Conservation (phyloP, 768 basidiomycete genomes). For the Gloeostereum incarnatum region DNA sequence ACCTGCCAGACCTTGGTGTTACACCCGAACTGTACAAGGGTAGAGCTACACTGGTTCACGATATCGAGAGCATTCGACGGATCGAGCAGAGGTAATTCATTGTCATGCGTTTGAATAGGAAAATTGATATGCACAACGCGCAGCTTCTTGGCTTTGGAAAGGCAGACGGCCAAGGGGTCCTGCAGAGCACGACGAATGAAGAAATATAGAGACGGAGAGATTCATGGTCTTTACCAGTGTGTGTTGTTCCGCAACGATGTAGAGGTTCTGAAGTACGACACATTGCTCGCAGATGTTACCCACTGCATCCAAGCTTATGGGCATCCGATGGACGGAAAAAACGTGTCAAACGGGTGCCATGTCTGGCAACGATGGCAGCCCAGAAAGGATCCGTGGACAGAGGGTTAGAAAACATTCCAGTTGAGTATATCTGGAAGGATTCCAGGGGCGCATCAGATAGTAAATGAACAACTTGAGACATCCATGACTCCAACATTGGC, state of each 20-base stretch:
- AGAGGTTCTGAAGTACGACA: conserved; percentile 47
- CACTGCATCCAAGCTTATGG: conserved; percentile 40
- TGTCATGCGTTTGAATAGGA: conserved; percentile 18
- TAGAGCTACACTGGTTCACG: conserved; percentile 37
- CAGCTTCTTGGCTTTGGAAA: conserved; percentile 37
- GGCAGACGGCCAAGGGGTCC: conserved; percentile 28
- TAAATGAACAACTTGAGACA: conserved; percentile 27
- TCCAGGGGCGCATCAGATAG: conserved; percentile 43
- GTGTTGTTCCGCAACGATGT: conserved; percentile 41
- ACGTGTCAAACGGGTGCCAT: conserved; percentile 39
- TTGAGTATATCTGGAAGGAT: conserved; percentile 53
- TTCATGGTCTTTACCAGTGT: conserved; percentile 29
- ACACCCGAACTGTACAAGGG: conserved; percentile 55
- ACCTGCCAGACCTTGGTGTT: conserved; percentile 66
- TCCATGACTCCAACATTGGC: conserved; percentile 32
- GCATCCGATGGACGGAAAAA: conserved; percentile 62
- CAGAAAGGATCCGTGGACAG: conserved; percentile 40
- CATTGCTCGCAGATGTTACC: conserved; percentile 47
- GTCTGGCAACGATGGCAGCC: conserved; percentile 34
- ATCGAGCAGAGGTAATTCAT: conserved; percentile 20
- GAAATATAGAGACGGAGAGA: not conserved
- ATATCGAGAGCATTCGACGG: conserved; percentile 31
- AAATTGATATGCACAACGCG: conserved; percentile 56
- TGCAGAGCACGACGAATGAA: conserved; percentile 15
- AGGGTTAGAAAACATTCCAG: conserved; percentile 25